Evolutionary conservation across 495 filamentous ascomycete genomes (phyloP).

Genomic region (Staphylotrichum tortipilum): DNA sequence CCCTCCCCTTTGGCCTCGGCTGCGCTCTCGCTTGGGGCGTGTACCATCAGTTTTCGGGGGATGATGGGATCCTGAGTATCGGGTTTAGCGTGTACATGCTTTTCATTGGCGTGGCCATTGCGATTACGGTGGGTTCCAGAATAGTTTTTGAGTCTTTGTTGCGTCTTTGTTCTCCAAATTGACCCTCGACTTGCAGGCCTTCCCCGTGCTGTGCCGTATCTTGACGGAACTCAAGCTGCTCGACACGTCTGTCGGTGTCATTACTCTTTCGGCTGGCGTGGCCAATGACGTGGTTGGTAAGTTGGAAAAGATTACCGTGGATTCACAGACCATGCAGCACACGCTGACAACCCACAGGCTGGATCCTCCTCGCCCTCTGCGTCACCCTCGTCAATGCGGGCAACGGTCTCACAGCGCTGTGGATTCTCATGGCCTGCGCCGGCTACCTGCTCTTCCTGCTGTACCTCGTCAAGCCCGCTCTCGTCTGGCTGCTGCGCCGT

Average conservation of each 20-base stretch:
- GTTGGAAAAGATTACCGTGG: no score
- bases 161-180: no score
- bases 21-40: slow-evolving; percentile 77
- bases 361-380: slow-evolving; percentile 85
- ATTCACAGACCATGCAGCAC: no score
- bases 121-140: slow-evolving; percentile 51
- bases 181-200: no score
- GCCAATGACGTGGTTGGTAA: slow-evolving; percentile 66
- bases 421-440: slow-evolving; percentile 62
- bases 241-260: slow-evolving; percentile 72
- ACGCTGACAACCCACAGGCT: no score
- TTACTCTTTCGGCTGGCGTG: slow-evolving; percentile 82
- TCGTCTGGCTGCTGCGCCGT: slow-evolving; percentile 60
- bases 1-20: slow-evolving; percentile 58
- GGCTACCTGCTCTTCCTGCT: slow-evolving; percentile 70
- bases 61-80: slow-evolving; percentile 56
- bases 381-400: slow-evolving; percentile 86
- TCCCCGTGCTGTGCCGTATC: slow-evolving; percentile 88
- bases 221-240: slow-evolving; percentile 84
- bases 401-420: slow-evolving; percentile 73
- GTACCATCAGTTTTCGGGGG: slow-evolving; percentile 66
- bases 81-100: slow-evolving; percentile 73
- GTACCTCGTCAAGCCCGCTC: slow-evolving; percentile 62
- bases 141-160: no score
- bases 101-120: slow-evolving; percentile 87